phyloP scores from a whole-genome alignment of 176 grass and related monocot genomes.

The Oryza longistaminata region DNA sequence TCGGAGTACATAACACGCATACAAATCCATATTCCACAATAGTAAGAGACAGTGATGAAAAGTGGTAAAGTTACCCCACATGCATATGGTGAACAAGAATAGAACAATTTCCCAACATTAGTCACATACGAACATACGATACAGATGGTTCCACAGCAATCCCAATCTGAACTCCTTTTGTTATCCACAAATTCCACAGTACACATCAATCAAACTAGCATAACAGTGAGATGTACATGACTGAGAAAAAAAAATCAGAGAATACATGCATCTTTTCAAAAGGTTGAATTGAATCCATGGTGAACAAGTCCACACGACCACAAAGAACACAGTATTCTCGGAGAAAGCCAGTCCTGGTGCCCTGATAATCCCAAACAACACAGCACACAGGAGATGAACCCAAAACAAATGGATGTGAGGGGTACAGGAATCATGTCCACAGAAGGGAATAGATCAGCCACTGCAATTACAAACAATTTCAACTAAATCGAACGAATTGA shows the following conservation, averaged over 20 bases:
- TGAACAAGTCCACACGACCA: not conserved
- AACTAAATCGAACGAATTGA: constrained; percentile 78
- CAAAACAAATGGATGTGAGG: constrained; percentile 39
- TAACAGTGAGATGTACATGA: not conserved
- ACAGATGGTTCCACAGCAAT: not conserved
- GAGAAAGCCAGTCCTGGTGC: constrained; percentile 33
- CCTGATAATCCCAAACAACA: constrained; percentile 49
- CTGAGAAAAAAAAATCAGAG: not conserved
- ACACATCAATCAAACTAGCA: constrained; percentile 1
- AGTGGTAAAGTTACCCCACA: not conserved
- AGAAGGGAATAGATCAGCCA: constrained; percentile 28
- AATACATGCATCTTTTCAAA: constrained; percentile 9
- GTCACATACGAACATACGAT: not conserved
- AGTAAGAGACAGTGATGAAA: not conserved
- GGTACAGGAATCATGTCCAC: constrained; percentile 42
- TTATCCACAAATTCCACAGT: not conserved
- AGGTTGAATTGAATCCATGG: constrained; percentile 20
- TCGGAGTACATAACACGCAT: not conserved
- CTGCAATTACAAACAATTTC: constrained; percentile 54
- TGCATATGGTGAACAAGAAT: not conserved
- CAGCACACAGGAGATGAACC: constrained; percentile 45
- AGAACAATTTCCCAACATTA: not conserved
- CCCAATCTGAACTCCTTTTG: not conserved
- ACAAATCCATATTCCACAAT: not conserved
- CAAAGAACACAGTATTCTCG: constrained; percentile 34